Conservation (phyloP, 176 grass and related monocot genomes). For the Musa beccarii region DNA sequence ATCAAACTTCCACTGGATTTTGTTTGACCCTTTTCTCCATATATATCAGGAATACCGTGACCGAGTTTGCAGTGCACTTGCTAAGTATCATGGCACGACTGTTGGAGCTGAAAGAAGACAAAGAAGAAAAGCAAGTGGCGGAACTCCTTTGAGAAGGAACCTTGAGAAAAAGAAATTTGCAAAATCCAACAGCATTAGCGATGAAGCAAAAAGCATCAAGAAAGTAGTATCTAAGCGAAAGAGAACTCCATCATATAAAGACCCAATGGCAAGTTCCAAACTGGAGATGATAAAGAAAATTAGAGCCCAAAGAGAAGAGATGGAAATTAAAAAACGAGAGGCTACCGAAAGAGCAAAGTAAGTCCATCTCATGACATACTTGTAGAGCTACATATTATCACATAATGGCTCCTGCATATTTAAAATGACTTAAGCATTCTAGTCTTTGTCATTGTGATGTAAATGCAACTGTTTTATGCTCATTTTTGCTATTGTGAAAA, state of each 20-base stretch:
- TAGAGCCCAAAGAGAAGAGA: constrained; percentile 47
- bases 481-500: no score
- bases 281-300: constrained; percentile 89
- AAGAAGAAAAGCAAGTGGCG: constrained; percentile 34
- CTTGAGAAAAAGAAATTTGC: constrained; percentile 31
- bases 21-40: no score
- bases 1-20: no score
- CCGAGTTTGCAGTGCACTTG: constrained; percentile 72
- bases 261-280: constrained; percentile 68
- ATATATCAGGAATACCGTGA: constrained; percentile 60
- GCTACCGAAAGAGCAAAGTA: constrained; percentile 74
- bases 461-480: no score
- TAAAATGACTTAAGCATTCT: neutral
- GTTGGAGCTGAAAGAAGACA: constrained; percentile 33
- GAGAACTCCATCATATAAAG: constrained; percentile 68
- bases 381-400: no score
- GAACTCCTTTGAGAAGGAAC: constrained; percentile 20
- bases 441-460: neutral
- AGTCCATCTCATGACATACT: constrained; percentile 1
- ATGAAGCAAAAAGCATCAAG: constrained; percentile 20
- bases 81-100: constrained; percentile 47
- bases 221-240: constrained; percentile 36
- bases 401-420: no score
- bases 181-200: constrained; percentile 17
- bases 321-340: constrained; percentile 63